Base-by-base conservation (phyloP, 805 yeast species). In the Candida boidinii region DNA sequence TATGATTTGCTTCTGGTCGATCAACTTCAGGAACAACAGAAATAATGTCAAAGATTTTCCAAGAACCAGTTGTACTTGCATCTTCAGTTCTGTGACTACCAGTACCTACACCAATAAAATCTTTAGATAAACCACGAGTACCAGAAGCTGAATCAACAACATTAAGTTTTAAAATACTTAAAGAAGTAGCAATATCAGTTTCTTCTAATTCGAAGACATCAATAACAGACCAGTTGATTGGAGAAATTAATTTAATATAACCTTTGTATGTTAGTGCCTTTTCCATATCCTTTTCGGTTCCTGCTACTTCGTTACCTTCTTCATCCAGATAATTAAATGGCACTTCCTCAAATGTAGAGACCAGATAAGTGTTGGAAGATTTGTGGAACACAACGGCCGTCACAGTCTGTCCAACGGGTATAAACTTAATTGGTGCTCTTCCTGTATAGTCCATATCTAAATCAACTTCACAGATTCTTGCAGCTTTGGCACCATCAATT, bases 21-120 rank as follows among this genome's bases (percentile, higher is more conserved):
- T 80, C 87, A 1, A 90, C 90, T 48, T 86, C 95, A 0, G 96
- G 95, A 41, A 84, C 85, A 52, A 87, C 80, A 37, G 79, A 87
- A 34, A 81, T 77, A 20, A 83, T 66, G 42, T 87, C 95, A 46
- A 62, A 78, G 1, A 88, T 60, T 36, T 74, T 73, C 56, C 85
- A 81, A 1, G 78, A 64, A 1, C 98, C 98, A 46, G 76, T 73
- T 0, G 94, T 72, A 4, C 84, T 70, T 38, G 80, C 59, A 56
- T 87, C 95, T 50, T 90, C 98, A 38, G 78, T 75, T 37, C 90
- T 68, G 33, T 76, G 69, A 34, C 68, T 64, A 1, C 92, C 81
- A 2, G 88, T 73, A 2, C 96, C 97, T n/a, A 80, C 63, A 1
- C 85, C 76, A 7, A 92, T 57, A 31, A 75, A 72, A 46, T 83